These are phyloP conservation scores for Macrocybe sp. DNA, from an alignment of 1,284 basidiomycete genomes.

Conservation along the genomic window DNA sequence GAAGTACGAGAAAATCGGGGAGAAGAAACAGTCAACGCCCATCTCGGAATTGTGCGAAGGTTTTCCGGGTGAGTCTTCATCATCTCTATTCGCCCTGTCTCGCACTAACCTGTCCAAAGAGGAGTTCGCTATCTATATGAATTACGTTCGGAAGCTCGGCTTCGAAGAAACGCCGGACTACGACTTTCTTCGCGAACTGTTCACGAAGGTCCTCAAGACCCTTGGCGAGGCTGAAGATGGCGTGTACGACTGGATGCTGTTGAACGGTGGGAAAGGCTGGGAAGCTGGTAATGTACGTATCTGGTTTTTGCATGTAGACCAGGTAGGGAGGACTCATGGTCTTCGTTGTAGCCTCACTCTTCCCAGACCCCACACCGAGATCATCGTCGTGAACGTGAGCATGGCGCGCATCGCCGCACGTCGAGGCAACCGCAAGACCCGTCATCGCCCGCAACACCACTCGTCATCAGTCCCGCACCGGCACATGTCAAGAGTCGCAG, in stretches of 20 bases:
- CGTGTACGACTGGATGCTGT: slow-evolving; percentile 95
- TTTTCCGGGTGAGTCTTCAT: slow-evolving; percentile 75
- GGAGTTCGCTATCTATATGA: slow-evolving; percentile 96
- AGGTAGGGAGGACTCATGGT: slow-evolving; percentile 24
- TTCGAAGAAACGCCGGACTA: slow-evolving; percentile 98
- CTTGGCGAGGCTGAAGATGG: slow-evolving; percentile 89
- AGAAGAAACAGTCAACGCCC: slow-evolving; percentile 94
- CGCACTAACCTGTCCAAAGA: slow-evolving; percentile 43
- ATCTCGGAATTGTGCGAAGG: slow-evolving; percentile 95
- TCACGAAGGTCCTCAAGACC: slow-evolving; percentile 89
- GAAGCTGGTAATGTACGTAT: slow-evolving; percentile 69
- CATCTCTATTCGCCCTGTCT: slow-evolving; percentile 3
- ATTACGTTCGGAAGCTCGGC: slow-evolving; percentile 93
- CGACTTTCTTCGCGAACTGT: slow-evolving; percentile 93
- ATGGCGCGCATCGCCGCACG: slow-evolving; percentile 45
- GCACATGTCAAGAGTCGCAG: slow-evolving; percentile 58
- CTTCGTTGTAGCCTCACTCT: slow-evolving; percentile 42
- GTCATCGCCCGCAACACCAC: slow-evolving; percentile 45
- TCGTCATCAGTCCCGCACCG: slow-evolving; percentile 58
- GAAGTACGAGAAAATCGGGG: slow-evolving; percentile 97
- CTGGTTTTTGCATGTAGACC: slow-evolving; percentile 6
- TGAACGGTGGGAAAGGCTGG: slow-evolving; percentile 89
- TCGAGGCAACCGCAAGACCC: slow-evolving; percentile 55
- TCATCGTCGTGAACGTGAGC: slow-evolving; percentile 48
- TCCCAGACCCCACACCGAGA: slow-evolving; percentile 46